Conservation (phyloP, 176 grass and related monocot species). For the Aegilops tauschii region DNA sequence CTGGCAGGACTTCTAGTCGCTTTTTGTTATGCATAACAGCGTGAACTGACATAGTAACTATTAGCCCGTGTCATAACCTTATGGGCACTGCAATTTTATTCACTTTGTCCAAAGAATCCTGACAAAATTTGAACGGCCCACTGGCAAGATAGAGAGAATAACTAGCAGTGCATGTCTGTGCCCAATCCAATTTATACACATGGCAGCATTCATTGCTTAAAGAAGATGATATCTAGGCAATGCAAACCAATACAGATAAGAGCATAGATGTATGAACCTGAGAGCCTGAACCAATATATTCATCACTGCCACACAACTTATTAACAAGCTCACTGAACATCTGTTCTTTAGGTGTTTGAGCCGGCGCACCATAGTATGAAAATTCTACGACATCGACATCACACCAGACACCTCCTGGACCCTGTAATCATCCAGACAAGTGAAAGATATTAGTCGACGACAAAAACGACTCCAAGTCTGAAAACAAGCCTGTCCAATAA, state of each 20-base stretch:
- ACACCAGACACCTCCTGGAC: slow-evolving; percentile 96
- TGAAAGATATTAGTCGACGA: slow-evolving; percentile 14
- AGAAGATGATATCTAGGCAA: background rate
- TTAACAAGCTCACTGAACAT: slow-evolving; percentile 86
- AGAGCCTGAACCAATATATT: slow-evolving; percentile 91
- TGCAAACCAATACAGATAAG: slow-evolving; percentile 22
- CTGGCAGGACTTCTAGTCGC: background rate
- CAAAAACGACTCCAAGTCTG: background rate
- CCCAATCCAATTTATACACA: slow-evolving; percentile 12
- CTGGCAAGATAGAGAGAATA: slow-evolving; percentile 9
- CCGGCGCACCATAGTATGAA: slow-evolving; percentile 93
- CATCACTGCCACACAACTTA: slow-evolving; percentile 83
- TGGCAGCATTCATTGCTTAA: slow-evolving; percentile 17
- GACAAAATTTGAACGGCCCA: background rate
- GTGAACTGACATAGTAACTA: background rate
- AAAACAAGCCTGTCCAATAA: slow-evolving; percentile 10
- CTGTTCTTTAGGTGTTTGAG: slow-evolving; percentile 87
- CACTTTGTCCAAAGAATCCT: background rate
- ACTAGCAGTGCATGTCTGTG: slow-evolving; percentile 2
- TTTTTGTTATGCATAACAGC: background rate
- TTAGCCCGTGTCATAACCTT: slow-evolving; percentile 2
- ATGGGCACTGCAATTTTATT: background rate
- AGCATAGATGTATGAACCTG: slow-evolving; percentile 60
- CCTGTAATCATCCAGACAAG: slow-evolving; percentile 65
- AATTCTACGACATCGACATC: slow-evolving; percentile 99